phyloP scores from a whole-genome alignment of 495 filamentous ascomycete genomes.

The Hypoxylon lenormandii region DNA sequence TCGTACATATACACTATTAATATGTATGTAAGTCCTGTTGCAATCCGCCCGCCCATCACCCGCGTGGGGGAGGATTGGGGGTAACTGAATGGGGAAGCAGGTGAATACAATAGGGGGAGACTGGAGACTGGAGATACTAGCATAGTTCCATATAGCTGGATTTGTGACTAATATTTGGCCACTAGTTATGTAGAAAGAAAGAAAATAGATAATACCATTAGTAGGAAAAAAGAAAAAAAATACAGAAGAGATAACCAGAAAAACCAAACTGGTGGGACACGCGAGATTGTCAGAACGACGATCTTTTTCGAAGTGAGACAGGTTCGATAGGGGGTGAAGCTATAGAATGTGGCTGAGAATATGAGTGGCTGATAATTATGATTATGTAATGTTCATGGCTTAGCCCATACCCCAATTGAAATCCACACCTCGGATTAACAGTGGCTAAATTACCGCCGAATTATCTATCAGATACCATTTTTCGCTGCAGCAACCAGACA shows the following conservation, averaged over 20 bases:
- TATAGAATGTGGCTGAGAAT: neutral
- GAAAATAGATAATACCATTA: neutral
- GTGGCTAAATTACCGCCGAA: slow-evolving; percentile 12
- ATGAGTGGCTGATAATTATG: neutral
- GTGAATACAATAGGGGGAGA: neutral
- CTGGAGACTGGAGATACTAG: neutral
- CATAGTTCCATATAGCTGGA: slow-evolving; percentile 16
- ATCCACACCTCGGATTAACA: slow-evolving; percentile 30
- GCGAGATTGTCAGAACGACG: slow-evolving; percentile 12
- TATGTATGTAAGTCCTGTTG: slow-evolving; percentile 31
- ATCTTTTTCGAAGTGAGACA: no score
- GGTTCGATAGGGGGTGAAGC: slow-evolving; percentile 4
- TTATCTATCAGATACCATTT: slow-evolving; percentile 35
- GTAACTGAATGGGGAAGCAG: slow-evolving; percentile 18
- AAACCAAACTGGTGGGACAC: neutral
- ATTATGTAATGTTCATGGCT: neutral
- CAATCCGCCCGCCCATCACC: slow-evolving; percentile 28
- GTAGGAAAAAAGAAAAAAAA: slow-evolving; percentile 6
- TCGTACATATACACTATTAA: slow-evolving; percentile 2
- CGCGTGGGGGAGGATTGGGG: slow-evolving; percentile 39
- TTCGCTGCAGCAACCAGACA: slow-evolving; percentile 11
- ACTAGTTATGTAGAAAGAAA: no score
- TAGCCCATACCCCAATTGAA: no score
- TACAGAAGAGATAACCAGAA: neutral
- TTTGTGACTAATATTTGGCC: neutral